Conservation (phyloP, 768 basidiomycete species). For the Mrakia blollopis region DNA sequence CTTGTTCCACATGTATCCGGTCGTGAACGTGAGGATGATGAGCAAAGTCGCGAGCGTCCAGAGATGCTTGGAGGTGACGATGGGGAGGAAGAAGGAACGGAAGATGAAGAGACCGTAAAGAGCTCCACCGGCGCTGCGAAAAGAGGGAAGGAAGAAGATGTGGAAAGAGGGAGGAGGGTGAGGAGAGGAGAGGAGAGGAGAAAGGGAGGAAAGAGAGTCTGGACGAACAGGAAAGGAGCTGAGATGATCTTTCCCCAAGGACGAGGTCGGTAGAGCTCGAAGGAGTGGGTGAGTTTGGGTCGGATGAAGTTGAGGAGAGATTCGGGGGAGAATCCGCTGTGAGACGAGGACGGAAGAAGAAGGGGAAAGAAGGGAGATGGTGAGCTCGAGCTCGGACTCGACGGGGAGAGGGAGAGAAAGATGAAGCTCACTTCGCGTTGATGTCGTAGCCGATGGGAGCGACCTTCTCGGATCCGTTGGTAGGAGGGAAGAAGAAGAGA, state of each 20-base stretch:
- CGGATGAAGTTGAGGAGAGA: constrained; percentile 72
- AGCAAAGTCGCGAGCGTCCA: constrained; percentile 53
- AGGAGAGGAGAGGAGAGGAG: constrained; percentile 48
- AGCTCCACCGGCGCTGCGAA: constrained; percentile 34
- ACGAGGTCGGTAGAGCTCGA: constrained; percentile 62
- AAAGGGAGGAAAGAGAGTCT: constrained; percentile 54
- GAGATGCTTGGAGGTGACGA: constrained; percentile 38
- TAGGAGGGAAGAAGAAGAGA: constrained; percentile 67
- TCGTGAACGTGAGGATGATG: constrained; percentile 74
- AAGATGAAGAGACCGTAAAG: constrained; percentile 33
- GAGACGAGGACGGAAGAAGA: not conserved
- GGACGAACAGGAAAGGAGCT: constrained; percentile 22
- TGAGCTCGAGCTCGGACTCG: not conserved
- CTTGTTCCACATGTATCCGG: constrained; percentile 93
- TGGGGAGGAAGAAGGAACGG: constrained; percentile 32
- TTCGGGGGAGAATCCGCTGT: constrained; percentile 75
- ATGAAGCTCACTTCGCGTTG: constrained; percentile 34
- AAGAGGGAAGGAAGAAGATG: constrained; percentile 46
- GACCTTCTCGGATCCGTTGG: constrained; percentile 55
- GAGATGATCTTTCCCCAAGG: constrained; percentile 31
- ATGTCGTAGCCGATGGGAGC: constrained; percentile 60
- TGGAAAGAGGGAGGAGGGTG: constrained; percentile 49
- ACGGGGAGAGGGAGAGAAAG: not conserved
- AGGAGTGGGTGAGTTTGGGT: constrained; percentile 65
- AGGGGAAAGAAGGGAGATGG: not conserved